Percentiles rank a stretch among this genome's conserved stretches.
Evolutionary conservation across 805 yeast genomes (phyloP).

Genomic region (Candida bentonensis): DNA sequence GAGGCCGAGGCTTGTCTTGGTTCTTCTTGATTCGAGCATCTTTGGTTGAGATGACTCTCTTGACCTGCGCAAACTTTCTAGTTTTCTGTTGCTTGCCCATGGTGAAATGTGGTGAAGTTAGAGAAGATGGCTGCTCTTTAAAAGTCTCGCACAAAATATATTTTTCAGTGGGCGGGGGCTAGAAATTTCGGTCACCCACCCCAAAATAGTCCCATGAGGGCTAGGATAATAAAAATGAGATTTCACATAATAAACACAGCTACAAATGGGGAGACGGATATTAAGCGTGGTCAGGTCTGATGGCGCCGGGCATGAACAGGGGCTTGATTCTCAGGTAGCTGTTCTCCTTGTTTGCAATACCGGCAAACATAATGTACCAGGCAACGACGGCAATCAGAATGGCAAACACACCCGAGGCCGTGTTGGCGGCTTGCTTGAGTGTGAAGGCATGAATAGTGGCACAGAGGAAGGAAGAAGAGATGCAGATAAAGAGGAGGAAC

Average conservation of each 20-base stretch:
- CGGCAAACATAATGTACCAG: conserved; percentile 52
- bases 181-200: conserved; percentile 1
- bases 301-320: conserved; percentile 31
- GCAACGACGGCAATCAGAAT: conserved; percentile 41
- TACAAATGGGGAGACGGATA: too few relatives aligned
- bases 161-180: too few relatives aligned
- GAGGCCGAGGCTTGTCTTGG: conserved; percentile 17
- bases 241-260: too few relatives aligned
- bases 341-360: conserved; percentile 44
- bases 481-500: conserved; percentile 38
- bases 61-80: conserved; percentile 87
- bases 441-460: conserved; percentile 39
- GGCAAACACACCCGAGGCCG: conserved; percentile 54
- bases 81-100: conserved; percentile 98
- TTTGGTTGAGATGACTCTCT: conserved; percentile 62
- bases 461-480: conserved; percentile 41
- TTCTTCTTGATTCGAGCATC: conserved; percentile 44
- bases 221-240: too few relatives aligned
- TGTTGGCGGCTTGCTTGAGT: conserved; percentile 26
- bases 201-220: too few relatives aligned
- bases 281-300: neutral
- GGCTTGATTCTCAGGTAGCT: conserved; percentile 44
- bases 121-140: neutral
- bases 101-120: conserved; percentile 4
- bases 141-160: neutral